Evolutionary conservation across 139 green algal species (phyloP), one percentile per base, ranked within the genome.

Genomic region (Tetradesmus obliquus): DNA sequence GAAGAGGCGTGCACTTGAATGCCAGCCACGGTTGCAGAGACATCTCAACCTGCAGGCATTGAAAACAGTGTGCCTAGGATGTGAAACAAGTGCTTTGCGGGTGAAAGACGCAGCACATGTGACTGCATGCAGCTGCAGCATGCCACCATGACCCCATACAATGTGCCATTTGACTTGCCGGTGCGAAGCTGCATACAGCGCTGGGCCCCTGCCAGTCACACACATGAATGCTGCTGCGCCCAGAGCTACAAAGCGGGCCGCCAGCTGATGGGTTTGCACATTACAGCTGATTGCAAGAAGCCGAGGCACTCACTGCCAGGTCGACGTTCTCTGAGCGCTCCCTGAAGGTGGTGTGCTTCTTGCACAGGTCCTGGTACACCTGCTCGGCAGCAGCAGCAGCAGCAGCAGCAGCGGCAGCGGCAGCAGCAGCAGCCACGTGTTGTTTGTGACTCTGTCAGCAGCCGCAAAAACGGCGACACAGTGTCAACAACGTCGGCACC

Each of bases 301-400:
- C 5, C 12, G 6, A 5, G 32, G 66, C 66, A 74, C 94, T 93
- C 60, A 97, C 97, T 57, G 97, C 96, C 7, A 99, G 92, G 93
- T 99, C 97, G 17, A 96, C 94, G 84, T 97, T 98, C 94, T 99
- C 97, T 74, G 96, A 98, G 51, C 97, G 94, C 88, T 99, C 96
- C 45, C 97, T 94, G 96, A 99, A 99, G 71, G 97, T 98, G 74
- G 96, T 96, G 94, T 98, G 95, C 94, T 97, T 97, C 93, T 98
- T 97, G 94, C 96, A 98, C 58, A 99, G 95, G 20, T 99, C 97
- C 89, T 98, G 97, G 94, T 99, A 99, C 55, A 97, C 93, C 96
- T 98, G 94, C 84, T 90, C 19, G 3, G 55, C n/a, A 88, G 83
- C 45, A 72, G 15, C 83, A 76, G 32, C 3, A 12, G 24, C 51